These are phyloP conservation scores for Adansonia madagascariensis DNA, from an alignment of 441 rosid genomes.

Conservation along the genomic window DNA sequence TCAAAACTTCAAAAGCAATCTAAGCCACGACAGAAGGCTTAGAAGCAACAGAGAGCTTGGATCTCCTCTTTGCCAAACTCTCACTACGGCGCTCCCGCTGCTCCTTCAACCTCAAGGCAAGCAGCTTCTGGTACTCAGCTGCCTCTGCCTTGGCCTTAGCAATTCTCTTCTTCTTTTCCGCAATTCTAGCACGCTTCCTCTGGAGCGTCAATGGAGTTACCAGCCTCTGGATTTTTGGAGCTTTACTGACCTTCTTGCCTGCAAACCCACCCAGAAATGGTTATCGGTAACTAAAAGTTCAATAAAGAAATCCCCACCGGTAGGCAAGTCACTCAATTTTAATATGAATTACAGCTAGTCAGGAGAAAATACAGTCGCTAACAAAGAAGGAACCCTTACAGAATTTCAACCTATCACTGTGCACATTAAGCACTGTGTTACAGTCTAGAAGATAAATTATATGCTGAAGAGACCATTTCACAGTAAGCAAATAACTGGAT, in stretches of 20 bases:
- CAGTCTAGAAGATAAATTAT: neutral
- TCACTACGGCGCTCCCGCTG: slow-evolving; percentile 56
- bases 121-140: slow-evolving; percentile 58
- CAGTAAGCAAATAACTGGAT: neutral
- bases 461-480: neutral
- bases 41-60: slow-evolving; percentile 51
- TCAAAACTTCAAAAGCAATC: slow-evolving; percentile 5
- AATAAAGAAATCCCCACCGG: neutral
- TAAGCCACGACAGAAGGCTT: slow-evolving; percentile 49
- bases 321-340: too few species aligned
- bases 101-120: slow-evolving; percentile 55
- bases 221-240: slow-evolving; percentile 62
- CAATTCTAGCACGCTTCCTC: slow-evolving; percentile 55
- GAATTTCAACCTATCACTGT: neutral
- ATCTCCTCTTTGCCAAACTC: slow-evolving; percentile 61
- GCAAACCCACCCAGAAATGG: neutral
- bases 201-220: slow-evolving; percentile 61
- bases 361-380: neutral
- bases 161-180: slow-evolving; percentile 58
- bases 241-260: slow-evolving; percentile 60
- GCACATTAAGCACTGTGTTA: neutral
- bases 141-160: slow-evolving; percentile 61
- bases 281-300: neutral
- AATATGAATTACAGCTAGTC: neutral
- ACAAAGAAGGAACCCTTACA: neutral